Evolutionary conservation across 1,284 basidiomycete species (phyloP), one percentile per base, ranked within the genome.

Genomic region (Chalciporus piperatoides): DNA sequence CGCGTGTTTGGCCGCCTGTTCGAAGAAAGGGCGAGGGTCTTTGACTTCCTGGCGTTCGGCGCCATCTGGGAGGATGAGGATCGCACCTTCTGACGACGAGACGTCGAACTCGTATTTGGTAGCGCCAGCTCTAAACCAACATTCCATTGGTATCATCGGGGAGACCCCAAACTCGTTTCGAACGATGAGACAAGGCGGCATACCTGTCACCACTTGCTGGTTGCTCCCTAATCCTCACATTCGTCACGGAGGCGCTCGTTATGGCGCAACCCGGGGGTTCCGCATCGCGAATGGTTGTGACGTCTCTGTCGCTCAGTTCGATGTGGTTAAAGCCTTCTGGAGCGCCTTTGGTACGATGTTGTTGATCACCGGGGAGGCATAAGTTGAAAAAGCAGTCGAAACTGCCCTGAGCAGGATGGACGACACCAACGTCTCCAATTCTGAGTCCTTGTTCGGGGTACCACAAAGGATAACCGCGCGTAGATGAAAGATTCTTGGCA

Each of bases 331-430:
- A 62, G 8, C 48, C 52, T 2, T 53, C 46, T 0, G 62, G 65
- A 6, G 66, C 55, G 25, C 65, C 60, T 0, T 28, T 28, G 1
- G 23, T 23, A 23, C 21, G 21, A 23, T 5, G 2, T 2, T 4
- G 21, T 23, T 59, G 42, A 37, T 51, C 50, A 33, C 46, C 52
- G 10, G 63, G 51, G 2, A 61, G 42, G 32, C 59, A 63, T 10
- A 71, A 55, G 41, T 69, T 71, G 57, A 71, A 68, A 12, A 71
- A 56, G 6, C 62, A 56, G 24, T 63, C 59, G 23, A 71, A 70
- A 3, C 42, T 51, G 17, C 69, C 70, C 33, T 61, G 48, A 9
- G 53, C 45, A 8, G 60, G 63, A 8, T 59, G 46, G 14, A 63
- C 55, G 12, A 62, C 55, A 19, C 62, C 62, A 10, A 64, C 62